These are phyloP conservation scores for Gliomastix tumulicola DNA, from an alignment of 2,329 filamentous ascomycete genomes.

Conservation along the genomic window DNA sequence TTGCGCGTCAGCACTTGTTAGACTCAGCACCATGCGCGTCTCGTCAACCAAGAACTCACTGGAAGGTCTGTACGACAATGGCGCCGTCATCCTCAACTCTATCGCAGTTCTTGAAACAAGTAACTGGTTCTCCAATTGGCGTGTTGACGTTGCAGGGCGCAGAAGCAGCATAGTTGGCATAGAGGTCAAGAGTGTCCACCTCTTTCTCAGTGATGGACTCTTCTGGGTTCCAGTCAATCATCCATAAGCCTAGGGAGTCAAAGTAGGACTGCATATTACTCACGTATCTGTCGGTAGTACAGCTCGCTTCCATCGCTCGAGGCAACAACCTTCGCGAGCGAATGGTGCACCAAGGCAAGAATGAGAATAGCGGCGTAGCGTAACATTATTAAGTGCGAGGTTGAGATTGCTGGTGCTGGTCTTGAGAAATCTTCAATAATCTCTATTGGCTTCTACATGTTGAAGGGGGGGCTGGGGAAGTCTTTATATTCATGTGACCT, in stretches of 20 bases:
- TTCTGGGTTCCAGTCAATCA: too few species aligned
- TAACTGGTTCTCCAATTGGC: slow-evolving; percentile 26
- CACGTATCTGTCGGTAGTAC: not conserved
- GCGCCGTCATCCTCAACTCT: slow-evolving; percentile 32
- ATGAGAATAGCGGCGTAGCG: too few species aligned
- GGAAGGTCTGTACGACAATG: slow-evolving; percentile 32
- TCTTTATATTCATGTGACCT: too few species aligned
- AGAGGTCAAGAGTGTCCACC: slow-evolving; percentile 35
- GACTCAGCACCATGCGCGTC: not conserved
- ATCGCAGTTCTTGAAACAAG: slow-evolving; percentile 37
- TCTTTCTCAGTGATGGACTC: slow-evolving; percentile 18
- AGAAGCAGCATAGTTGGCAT: slow-evolving; percentile 42
- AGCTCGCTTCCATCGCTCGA: not conserved
- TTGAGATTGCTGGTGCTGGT: too few species aligned
- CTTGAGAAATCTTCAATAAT: too few species aligned
- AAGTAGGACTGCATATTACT: too few species aligned
- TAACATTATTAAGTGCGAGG: too few species aligned
- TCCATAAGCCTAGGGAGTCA: too few species aligned
- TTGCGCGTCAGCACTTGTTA: not conserved
- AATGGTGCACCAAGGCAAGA: too few species aligned
- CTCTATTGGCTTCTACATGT: too few species aligned
- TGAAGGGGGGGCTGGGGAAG: too few species aligned
- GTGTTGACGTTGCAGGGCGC: slow-evolving; percentile 44
- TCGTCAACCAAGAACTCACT: slow-evolving; percentile 17
- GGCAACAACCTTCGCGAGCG: too few species aligned